These are phyloP conservation scores for Aphanoascus verrucosus DNA, from an alignment of 2,329 filamentous ascomycete species.

Conservation along the genomic window DNA sequence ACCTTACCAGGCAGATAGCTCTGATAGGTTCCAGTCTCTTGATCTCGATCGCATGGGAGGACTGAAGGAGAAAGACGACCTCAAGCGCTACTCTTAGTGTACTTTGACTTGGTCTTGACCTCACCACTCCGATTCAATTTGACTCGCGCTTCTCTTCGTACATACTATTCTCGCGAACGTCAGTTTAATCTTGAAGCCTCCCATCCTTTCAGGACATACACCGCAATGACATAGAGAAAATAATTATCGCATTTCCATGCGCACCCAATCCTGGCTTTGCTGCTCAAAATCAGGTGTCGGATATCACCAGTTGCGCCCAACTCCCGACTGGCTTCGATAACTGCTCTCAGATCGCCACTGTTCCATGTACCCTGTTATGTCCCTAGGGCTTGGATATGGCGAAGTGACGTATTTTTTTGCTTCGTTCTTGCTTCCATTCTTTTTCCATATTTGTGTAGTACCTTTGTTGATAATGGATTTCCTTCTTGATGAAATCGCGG, in stretches of 20 bases:
- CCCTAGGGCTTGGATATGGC: slow-evolving; percentile 29
- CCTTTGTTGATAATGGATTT: slow-evolving; percentile 17
- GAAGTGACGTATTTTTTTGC: slow-evolving; percentile 9
- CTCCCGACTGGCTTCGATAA: slow-evolving; percentile 4
- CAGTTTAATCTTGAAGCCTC: slow-evolving; percentile 13
- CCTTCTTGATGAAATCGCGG: slow-evolving; percentile 1
- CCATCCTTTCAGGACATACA: slow-evolving; percentile 1
- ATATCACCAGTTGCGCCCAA: slow-evolving; percentile 2
- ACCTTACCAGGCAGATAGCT: slow-evolving; percentile 74
- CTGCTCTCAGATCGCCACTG: not conserved
- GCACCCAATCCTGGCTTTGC: slow-evolving; percentile 18
- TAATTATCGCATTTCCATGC: slow-evolving; percentile 13
- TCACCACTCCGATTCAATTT: not conserved
- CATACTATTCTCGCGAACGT: not conserved
- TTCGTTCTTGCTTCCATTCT: slow-evolving; percentile 19
- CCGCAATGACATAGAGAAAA: not conserved
- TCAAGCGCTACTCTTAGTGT: slow-evolving; percentile 28
- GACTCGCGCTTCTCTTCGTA: not conserved
- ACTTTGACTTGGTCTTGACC: not conserved
- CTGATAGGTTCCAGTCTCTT: slow-evolving; percentile 76
- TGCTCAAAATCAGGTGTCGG: not conserved
- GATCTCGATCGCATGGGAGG: slow-evolving; percentile 93
- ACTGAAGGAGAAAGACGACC: slow-evolving; percentile 68
- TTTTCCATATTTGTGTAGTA: slow-evolving; percentile 12
- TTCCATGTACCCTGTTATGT: slow-evolving; percentile 28